These are phyloP conservation scores for Ophiostoma quercus DNA, from an alignment of 2,329 filamentous ascomycete species.

Conservation along the genomic window DNA sequence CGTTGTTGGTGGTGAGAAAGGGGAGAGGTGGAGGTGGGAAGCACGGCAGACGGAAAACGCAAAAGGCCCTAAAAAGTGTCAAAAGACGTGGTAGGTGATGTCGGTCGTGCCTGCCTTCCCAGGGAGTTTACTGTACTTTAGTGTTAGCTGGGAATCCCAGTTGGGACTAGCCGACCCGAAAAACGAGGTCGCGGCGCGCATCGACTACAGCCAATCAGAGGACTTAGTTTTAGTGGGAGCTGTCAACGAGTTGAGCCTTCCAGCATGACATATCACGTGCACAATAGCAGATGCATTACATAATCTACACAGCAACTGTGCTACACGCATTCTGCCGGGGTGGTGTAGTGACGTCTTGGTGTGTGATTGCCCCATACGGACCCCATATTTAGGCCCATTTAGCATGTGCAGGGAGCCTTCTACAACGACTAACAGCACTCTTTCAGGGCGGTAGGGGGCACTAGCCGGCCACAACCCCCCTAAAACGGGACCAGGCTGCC, in stretches of 20 bases:
- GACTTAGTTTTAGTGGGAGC: background rate
- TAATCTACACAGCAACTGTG: background rate
- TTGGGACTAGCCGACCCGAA: background rate
- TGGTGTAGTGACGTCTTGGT: conserved; percentile 14
- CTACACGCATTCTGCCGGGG: background rate
- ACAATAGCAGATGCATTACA: background rate
- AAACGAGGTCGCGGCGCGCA: conserved; percentile 8
- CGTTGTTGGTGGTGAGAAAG: conserved; percentile 5
- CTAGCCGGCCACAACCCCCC: background rate
- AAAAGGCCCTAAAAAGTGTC: conserved; percentile 1
- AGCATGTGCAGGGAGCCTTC: background rate
- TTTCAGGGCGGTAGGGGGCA: background rate
- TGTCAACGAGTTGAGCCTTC: background rate
- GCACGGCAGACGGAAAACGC: conserved; percentile 11
- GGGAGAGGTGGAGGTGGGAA: conserved; percentile 16
- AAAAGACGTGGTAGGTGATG: background rate
- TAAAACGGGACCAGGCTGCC: conserved; percentile 17
- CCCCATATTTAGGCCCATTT: background rate
- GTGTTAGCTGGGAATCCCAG: conserved; percentile 7
- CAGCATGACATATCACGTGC: background rate
- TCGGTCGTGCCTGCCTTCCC: conserved; percentile 12
- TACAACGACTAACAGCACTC: background rate
- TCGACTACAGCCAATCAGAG: background rate
- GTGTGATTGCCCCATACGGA: background rate
- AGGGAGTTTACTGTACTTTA: background rate